phyloP scores from a whole-genome alignment of 2,329 filamentous ascomycete genomes.

The Claviceps sp. region DNA sequence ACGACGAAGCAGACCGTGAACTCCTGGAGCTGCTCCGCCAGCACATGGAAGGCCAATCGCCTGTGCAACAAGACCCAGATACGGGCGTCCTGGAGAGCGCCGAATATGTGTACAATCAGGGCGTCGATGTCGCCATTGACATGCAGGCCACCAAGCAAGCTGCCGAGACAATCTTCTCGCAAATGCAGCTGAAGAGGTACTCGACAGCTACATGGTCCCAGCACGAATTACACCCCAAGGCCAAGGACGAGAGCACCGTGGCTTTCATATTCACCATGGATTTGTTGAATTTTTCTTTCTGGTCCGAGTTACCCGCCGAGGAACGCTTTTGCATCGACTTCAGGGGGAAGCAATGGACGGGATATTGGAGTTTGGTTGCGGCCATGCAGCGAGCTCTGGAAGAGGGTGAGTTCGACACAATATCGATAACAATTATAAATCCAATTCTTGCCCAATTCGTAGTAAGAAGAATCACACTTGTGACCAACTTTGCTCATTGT shows the following conservation, averaged over 20 bases:
- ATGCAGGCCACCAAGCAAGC: constrained; percentile 72
- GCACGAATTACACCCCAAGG: constrained; percentile 79
- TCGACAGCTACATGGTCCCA: constrained; percentile 76
- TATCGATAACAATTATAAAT: background rate
- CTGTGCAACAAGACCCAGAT: constrained; percentile 47
- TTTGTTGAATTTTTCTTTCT: constrained; percentile 92
- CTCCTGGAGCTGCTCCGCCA: constrained; percentile 75
- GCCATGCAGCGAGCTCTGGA: constrained; percentile 76
- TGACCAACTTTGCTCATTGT: background rate
- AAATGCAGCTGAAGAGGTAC: constrained; percentile 76
- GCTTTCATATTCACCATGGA: constrained; percentile 98
- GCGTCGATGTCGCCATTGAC: constrained; percentile 82
- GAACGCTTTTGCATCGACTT: constrained; percentile 78
- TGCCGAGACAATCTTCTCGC: constrained; percentile 60
- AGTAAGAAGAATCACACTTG: background rate
- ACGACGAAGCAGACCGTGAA: constrained; percentile 83
- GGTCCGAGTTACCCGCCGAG: constrained; percentile 58
- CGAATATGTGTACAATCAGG: constrained; percentile 80
- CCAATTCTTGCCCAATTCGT: background rate
- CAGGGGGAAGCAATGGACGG: constrained; percentile 69
- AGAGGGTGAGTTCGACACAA: constrained; percentile 41
- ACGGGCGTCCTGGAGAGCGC: constrained; percentile 73
- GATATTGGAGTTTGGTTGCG: constrained; percentile 90
- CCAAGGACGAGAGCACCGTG: constrained; percentile 65
- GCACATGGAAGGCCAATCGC: constrained; percentile 51